These are phyloP conservation scores for Ambrosia trifida DNA, from an alignment of 129 eudicot genomes.

Conservation along the genomic window DNA sequence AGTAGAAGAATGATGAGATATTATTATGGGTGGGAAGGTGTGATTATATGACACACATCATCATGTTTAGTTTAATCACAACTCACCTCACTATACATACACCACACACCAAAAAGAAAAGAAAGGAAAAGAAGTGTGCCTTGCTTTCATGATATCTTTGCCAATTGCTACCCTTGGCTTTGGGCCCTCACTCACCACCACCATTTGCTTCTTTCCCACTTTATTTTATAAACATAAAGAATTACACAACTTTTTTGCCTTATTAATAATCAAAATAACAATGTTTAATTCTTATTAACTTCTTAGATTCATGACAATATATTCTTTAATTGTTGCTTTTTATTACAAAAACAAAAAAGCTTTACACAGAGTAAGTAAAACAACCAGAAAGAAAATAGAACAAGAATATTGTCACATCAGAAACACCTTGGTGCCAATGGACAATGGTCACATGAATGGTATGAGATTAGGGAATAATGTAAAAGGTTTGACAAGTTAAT, in stretches of 20 bases:
- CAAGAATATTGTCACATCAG: not conserved
- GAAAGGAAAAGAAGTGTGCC: constrained; percentile 31
- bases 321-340: not conserved
- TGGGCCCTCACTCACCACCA: constrained; percentile 39
- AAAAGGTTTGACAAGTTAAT: constrained; percentile 10
- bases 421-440: not conserved
- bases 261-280: not conserved
- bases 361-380: not conserved
- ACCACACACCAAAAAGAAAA: constrained; percentile 17
- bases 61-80: constrained; percentile 32
- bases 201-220: constrained; percentile 35
- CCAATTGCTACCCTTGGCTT: constrained; percentile 28
- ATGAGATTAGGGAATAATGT: not conserved
- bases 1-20: constrained; percentile 31
- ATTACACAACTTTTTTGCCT: constrained; percentile 18
- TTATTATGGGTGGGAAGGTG: constrained; percentile 28
- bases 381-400: not conserved
- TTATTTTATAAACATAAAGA: constrained; percentile 18
- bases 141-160: constrained; percentile 39
- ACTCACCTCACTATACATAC: constrained; percentile 13
- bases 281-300: constrained; percentile 2
- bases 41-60: constrained; percentile 32
- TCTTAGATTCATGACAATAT: not conserved
- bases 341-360: no score
- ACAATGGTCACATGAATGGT: not conserved